Evolutionary conservation across 176 grass and related monocot species (phyloP), one percentile per base, ranked within the genome.

Genomic region (Bothriochloa decipiens): DNA sequence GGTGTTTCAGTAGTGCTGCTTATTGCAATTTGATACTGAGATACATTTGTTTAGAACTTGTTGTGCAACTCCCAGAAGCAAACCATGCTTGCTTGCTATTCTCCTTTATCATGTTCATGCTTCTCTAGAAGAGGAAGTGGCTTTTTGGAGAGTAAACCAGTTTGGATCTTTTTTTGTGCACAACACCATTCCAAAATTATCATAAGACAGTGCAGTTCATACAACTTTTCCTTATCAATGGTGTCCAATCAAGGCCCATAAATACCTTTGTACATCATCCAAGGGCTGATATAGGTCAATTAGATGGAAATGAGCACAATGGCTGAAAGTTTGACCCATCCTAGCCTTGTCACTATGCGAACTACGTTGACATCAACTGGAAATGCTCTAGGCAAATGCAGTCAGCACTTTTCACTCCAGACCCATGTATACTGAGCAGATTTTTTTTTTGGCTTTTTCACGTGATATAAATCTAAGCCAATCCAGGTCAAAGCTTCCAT

Each of bases 331-430:
- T 89, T 25, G 25, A 89, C 78, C 88, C 88, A 89, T 77, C 84
- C 78, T 77, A 89, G 83, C 72, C 83, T 89, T 82, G 88, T 89
- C 53, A 85, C 82, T 82, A 89, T 89, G 78, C 83, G 88, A 82
- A 78, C 83, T 72, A 89, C 88, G 5, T 89, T 89, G 50, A 81
- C 78, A 65, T 89, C 88, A 82, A 90, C 88, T 29, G 88, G 88
- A 36, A 90, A 90, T 67, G 83, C 88, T 90, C 82, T 90, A 90
- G 88, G 37, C 88, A 55, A 43, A 90, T 73, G 66, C 88, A 90
- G 43, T 90, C 88, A 82, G 72, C 88, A 86, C 88, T 90, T 86
- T 90, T 90, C 65, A 43, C 83, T 66, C 88, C 88, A 78, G 86
- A 74, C 36, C 88, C 88, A 62, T 78, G 58, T 82, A 90, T 47